Evolutionary conservation across 805 yeast genomes (phyloP), one percentile per base, ranked within the genome.

Genomic region (Cyberlindnera nakhonratchasimensis): DNA sequence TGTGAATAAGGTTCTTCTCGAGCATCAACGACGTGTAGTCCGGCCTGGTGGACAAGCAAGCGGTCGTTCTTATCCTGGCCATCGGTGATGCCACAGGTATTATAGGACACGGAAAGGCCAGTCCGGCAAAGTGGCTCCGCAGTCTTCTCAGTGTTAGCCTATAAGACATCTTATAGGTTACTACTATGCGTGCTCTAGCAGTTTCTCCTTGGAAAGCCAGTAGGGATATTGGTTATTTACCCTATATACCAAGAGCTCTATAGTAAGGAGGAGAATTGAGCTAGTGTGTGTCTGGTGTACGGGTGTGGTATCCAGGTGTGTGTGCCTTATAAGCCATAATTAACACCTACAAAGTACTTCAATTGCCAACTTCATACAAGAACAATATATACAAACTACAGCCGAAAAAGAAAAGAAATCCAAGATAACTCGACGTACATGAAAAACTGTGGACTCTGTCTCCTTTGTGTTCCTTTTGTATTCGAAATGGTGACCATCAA

Each of bases 1-100:
- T 54, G 40, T 66, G 70, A 5, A 65, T 58, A 5, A 68, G 46
- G 43, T 65, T 66, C 46, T 64, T 68, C 38, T 68, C 71, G 12
- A 68, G 47, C 14, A 66, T 46, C 14, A 63, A 43, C 9, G 70
- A 59, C 5, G 64, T 44, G 23, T 54, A 49, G 11, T 57, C 36
- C 5, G 36, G 21, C 8, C 13, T 18, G 11, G 5, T 19, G n/a
- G 33, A 10, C n/a, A n/a, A n/a, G n/a, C 22, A 11, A 13, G 33
- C 17, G 8, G 22, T 17, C 22, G 22, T 30, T 28, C 9, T 28
- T 5, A 10, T n/a, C 22, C 21, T 30, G 7, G 22, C 19, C 17
- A 9, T 18, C 8, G 13, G 32, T 29, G 32, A 10, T 28, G 33
- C 10, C 11, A 14, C 22, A 28, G 30, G 30, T 9, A 11, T 28